These are phyloP conservation scores for Fusarium sp. DNA, from an alignment of 2,329 filamentous ascomycete genomes.

Conservation along the genomic window DNA sequence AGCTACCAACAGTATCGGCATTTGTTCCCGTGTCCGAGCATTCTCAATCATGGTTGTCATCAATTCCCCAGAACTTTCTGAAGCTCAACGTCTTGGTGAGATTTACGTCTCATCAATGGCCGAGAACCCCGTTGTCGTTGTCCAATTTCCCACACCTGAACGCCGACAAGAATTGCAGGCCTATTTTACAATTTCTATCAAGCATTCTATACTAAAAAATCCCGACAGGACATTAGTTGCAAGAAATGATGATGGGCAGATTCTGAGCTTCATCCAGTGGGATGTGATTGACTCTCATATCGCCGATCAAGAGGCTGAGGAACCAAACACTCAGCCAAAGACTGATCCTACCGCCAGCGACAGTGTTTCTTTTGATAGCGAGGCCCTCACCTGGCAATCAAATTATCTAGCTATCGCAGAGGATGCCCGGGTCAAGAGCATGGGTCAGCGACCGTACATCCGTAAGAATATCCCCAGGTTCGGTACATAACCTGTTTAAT, in stretches of 20 bases:
- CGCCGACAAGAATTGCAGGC: neutral
- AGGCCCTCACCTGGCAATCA: neutral
- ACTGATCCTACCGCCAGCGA: neutral
- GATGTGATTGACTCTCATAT: neutral
- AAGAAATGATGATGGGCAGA: neutral
- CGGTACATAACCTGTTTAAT: neutral
- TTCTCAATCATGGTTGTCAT: neutral
- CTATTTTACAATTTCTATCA: neutral
- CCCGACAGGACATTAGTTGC: neutral
- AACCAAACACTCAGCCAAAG: neutral
- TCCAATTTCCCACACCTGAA: neutral
- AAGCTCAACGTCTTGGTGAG: neutral
- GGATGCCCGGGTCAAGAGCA: neutral
- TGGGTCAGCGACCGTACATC: neutral
- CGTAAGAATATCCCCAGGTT: neutral
- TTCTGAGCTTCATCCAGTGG: neutral
- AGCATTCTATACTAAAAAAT: neutral
- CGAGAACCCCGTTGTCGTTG: neutral
- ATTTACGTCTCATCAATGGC: neutral
- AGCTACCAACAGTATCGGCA: neutral
- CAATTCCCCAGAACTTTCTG: neutral
- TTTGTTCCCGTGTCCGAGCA: neutral
- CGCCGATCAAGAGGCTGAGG: neutral
- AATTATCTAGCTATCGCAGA: neutral
- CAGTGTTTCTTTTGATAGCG: neutral